Base-by-base conservation (phyloP, 179 eudicot genomes). In the Gypsophila paniculata region DNA sequence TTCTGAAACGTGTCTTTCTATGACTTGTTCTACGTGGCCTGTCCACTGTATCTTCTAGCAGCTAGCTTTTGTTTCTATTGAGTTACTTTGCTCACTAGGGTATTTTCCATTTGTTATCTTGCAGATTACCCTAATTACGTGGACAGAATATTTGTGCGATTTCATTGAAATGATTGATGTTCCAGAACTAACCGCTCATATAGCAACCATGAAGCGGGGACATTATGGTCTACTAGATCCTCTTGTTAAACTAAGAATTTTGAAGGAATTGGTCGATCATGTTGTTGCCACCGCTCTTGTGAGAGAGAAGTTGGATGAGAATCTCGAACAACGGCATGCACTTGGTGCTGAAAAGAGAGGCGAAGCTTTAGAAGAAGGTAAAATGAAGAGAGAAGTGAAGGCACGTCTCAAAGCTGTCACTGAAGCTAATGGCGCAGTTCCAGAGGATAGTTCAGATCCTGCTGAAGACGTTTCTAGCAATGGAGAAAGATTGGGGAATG, bases 131-230 rank as follows among this genome's bases (percentile, higher is more conserved):
- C 69, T 84, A 68, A 22, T 88, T 63, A 90, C 89, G 13, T 94
- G 99, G 99, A 82, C 85, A 2, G 97, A 94, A 70, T 90, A 88
- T 82, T 71, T 94, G 76, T 92, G 93, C 69, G 97, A 90, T 77
- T 94, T 94, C 72, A 63, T 94, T 77, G 97, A 92, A 74, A 80
- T 86, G 93, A 65, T 75, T 18, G 75, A 69, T 66, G 67, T 49
- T 65, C 77, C 78, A 62, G 91, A 85, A 75, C 74, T 88, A 70
- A 71, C 85, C 15, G 44, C 71, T 70, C 82, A 80, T 76, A 72
- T 82, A 53, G 70, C 85, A 74, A 94, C 97, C 61, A 94, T 94
- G 61, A 90, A 81, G 79, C 85, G 97, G 68, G 99, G 99, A 14
- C 96, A 90, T 77, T 94, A 92, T 79, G 91, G 96, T 63, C 89